Evolutionary conservation across 768 basidiomycete species (phyloP).

Genomic region (Suillus discolor): DNA sequence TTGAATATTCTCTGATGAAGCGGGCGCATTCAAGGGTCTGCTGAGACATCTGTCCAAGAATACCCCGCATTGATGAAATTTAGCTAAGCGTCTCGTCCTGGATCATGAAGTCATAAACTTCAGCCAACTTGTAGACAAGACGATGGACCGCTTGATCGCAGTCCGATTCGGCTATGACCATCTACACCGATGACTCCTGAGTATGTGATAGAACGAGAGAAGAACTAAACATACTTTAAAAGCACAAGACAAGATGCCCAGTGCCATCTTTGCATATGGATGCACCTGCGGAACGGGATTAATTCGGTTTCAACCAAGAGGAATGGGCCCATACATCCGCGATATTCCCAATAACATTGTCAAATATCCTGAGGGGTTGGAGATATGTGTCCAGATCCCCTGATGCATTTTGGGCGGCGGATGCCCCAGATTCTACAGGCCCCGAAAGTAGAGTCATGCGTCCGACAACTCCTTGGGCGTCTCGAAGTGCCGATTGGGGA

Average conservation of each 20-base stretch:
- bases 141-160: neutral
- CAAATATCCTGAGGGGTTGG: neutral
- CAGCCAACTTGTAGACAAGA: conserved; percentile 5
- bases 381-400: neutral
- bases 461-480: neutral
- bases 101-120: conserved; percentile 9
- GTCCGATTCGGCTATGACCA: neutral
- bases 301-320: neutral
- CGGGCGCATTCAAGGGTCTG: conserved; percentile 7
- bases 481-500: neutral
- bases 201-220: too few species aligned
- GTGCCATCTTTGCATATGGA: neutral
- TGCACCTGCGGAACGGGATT: neutral
- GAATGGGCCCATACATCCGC: neutral
- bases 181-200: neutral
- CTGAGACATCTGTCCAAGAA: conserved; percentile 5
- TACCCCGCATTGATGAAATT: neutral
- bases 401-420: neutral
- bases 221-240: neutral
- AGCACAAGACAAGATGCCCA: conserved; percentile 1
- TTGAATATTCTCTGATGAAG: conserved; percentile 11
- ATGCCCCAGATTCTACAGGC: neutral
- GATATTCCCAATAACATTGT: neutral
- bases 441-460: neutral
- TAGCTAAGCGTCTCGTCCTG: neutral